A percentile compares a stretch with the other conserved stretches of the same genome.
Conservation (phyloP, 2,329 filamentous ascomycete genomes). For the Fusarium sp. region DNA sequence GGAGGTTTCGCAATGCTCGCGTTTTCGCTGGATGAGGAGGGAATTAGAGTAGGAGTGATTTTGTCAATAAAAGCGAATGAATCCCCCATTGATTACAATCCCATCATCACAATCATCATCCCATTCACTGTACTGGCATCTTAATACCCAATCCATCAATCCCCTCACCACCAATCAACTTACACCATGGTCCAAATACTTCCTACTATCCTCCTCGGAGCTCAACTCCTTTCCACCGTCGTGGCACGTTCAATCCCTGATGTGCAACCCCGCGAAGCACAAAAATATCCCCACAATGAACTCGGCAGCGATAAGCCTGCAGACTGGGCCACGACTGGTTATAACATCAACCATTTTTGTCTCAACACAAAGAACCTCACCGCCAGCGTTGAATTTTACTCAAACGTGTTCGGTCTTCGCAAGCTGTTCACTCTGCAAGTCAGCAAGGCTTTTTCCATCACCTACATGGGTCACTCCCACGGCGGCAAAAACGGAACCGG, state of each 20-base stretch:
- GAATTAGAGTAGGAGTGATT: background rate
- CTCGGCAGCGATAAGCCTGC: background rate
- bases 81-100: background rate
- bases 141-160: too few species aligned
- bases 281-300: background rate
- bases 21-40: background rate
- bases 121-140: fast-evolving
- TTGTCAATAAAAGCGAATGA: background rate
- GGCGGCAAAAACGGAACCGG: conserved; percentile 9
- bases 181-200: background rate
- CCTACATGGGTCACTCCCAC: conserved; percentile 11
- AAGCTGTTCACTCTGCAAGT: background rate
- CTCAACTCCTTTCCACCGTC: background rate
- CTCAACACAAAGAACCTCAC: conserved; percentile 16
- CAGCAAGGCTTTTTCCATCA: background rate
- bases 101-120: background rate
- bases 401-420: conserved; percentile 12
- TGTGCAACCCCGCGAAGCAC: background rate
- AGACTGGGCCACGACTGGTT: background rate
- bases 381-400: conserved; percentile 10
- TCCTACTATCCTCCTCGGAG: background rate
- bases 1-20: background rate
- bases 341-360: conserved; percentile 13
- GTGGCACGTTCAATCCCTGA: conserved; percentile 1
- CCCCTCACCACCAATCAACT: background rate